A percentile compares a stretch with the other conserved stretches of the same genome.
Conservation (phyloP, 2,329 filamentous ascomycete species). For the Teratosphaeria destructans region DNA sequence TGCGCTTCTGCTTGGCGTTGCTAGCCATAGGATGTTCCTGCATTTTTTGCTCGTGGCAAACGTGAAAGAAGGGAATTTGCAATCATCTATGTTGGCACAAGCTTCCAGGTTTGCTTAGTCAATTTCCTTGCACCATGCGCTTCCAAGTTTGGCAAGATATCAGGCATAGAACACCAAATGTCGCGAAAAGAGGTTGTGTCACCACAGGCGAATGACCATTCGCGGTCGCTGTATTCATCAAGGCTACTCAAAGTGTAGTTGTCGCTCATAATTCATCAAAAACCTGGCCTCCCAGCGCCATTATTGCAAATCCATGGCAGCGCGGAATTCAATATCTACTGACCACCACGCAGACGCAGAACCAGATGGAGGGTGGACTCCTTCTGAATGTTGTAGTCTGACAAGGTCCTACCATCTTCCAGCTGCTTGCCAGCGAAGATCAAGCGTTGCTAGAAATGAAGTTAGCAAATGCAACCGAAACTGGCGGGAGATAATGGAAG, state of each 20-base stretch:
- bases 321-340: conserved; percentile 27
- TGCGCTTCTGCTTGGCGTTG: background rate
- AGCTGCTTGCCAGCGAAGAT: conserved; percentile 95
- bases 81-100: background rate
- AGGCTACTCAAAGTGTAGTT: background rate
- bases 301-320: background rate
- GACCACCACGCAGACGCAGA: conserved; percentile 47
- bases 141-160: background rate
- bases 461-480: background rate
- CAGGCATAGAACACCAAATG: background rate
- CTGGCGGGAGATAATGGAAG: background rate
- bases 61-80: background rate
- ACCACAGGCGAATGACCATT: background rate
- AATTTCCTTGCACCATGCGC: background rate
- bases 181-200: background rate
- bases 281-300: background rate
- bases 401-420: conserved; percentile 80
- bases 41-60: background rate
- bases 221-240: background rate
- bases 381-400: conserved; percentile 94
- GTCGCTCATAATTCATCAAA: conserved; percentile 8
- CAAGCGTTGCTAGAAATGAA: conserved; percentile 54
- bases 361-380: conserved; percentile 56
- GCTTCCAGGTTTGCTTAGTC: background rate
- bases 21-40: background rate